phyloP scores from a whole-genome alignment of 768 basidiomycete genomes.

The Lanmaoa rubissima region DNA sequence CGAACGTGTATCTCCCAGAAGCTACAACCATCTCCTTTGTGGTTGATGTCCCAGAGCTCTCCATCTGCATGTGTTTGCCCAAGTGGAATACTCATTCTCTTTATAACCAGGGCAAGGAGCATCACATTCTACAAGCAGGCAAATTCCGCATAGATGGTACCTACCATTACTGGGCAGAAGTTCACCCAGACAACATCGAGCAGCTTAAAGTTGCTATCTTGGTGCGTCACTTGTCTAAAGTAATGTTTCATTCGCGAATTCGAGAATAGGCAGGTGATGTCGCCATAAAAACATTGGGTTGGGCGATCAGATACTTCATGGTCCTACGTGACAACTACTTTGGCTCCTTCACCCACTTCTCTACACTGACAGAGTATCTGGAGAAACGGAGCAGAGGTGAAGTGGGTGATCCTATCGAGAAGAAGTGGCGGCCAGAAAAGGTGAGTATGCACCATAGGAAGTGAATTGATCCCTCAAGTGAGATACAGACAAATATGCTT shows the following conservation, averaged over 20 bases:
- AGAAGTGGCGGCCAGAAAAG: conserved; percentile 78
- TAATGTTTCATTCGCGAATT: background rate
- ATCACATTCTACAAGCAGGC: conserved; percentile 60
- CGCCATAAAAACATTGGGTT: conserved; percentile 73
- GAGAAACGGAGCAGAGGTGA: conserved; percentile 58
- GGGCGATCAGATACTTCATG: conserved; percentile 89
- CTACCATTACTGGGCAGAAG: conserved; percentile 71
- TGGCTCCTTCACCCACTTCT: conserved; percentile 90
- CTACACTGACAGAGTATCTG: conserved; percentile 82
- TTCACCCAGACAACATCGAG: conserved; percentile 71
- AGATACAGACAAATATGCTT: conserved; percentile 72
- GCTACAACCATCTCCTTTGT: conserved; percentile 64
- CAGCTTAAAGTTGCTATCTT: conserved; percentile 66
- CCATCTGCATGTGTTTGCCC: conserved; percentile 66
- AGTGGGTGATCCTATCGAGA: conserved; percentile 77
- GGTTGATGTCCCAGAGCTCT: conserved; percentile 56
- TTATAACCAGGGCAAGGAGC: conserved; percentile 58
- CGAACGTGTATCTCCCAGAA: conserved; percentile 71
- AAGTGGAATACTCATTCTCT: conserved; percentile 86
- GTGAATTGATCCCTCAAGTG: conserved; percentile 6
- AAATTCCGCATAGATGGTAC: conserved; percentile 59
- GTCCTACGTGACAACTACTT: conserved; percentile 91
- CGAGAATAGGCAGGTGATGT: conserved; percentile 46
- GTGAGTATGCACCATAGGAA: conserved; percentile 38
- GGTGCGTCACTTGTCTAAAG: conserved; percentile 35